These are phyloP conservation scores for Casuarina glauca DNA, from an alignment of 306 rosid species.

Conservation along the genomic window DNA sequence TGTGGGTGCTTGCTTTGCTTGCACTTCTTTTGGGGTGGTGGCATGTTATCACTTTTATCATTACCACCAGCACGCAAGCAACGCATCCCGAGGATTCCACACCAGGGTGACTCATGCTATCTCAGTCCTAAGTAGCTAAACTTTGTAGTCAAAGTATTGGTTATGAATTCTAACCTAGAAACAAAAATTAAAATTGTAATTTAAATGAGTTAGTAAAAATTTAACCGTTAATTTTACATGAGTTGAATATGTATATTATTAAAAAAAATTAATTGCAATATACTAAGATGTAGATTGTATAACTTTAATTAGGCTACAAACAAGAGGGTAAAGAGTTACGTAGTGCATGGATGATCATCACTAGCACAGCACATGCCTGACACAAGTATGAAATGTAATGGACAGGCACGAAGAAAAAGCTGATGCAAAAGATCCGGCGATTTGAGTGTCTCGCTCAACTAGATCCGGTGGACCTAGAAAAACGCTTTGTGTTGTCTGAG, in stretches of 20 bases:
- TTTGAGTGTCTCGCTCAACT: conserved; percentile 36
- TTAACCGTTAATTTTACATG: too few species aligned
- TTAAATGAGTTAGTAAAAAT: too few species aligned
- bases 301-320: too few species aligned
- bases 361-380: neutral
- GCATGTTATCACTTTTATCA: neutral
- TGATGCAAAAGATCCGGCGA: conserved; percentile 38
- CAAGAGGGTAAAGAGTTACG: too few species aligned
- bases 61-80: neutral
- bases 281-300: too few species aligned
- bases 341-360: too few species aligned
- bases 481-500: conserved; percentile 40
- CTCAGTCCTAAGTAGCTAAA: too few species aligned
- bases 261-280: too few species aligned
- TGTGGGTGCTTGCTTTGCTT: neutral
- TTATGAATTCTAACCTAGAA: too few species aligned
- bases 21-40: neutral
- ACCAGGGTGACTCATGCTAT: neutral
- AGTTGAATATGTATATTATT: too few species aligned
- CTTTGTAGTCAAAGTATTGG: too few species aligned
- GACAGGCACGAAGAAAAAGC: conserved; percentile 50
- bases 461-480: conserved; percentile 50
- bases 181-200: too few species aligned
- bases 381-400: neutral
- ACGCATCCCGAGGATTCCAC: neutral